These are phyloP conservation scores for Atkinsonella hypoxylon DNA, from an alignment of 2,329 filamentous ascomycete genomes.

Conservation along the genomic window DNA sequence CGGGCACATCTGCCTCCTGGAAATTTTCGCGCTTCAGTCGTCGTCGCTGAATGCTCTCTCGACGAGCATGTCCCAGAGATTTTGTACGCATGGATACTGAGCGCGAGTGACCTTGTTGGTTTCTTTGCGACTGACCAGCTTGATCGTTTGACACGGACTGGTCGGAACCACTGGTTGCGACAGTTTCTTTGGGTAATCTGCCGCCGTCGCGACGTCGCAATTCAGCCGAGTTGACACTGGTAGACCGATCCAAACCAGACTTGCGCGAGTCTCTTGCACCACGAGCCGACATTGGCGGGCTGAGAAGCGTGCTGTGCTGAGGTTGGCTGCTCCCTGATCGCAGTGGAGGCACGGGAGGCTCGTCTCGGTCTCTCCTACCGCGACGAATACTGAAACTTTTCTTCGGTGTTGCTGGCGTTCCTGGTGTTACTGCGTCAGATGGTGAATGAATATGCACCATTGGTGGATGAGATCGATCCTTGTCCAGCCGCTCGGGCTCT, in stretches of 20 bases:
- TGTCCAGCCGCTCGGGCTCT: constrained; percentile 51
- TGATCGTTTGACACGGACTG: constrained; percentile 50
- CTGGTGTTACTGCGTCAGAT: constrained; percentile 34
- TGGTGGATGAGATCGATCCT: constrained; percentile 57
- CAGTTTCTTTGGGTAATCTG: constrained; percentile 48
- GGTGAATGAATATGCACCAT: constrained; percentile 70
- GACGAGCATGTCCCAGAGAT: constrained; percentile 76
- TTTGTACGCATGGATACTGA: constrained; percentile 64
- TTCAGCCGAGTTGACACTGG: constrained; percentile 84
- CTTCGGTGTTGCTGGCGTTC: constrained; percentile 45
- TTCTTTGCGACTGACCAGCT: constrained; percentile 37
- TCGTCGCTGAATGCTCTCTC: constrained; percentile 85
- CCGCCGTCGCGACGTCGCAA: constrained; percentile 50
- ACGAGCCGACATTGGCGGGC: constrained; percentile 55
- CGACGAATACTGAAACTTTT: constrained; percentile 81
- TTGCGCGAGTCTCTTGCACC: constrained; percentile 43
- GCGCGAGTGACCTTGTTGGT: constrained; percentile 35
- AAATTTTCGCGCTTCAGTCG: constrained; percentile 62
- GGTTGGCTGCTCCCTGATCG: constrained; percentile 52
- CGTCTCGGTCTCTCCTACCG: constrained; percentile 41
- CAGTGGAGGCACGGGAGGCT: constrained; percentile 31
- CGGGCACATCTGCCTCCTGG: constrained; percentile 67
- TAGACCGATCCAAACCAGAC: constrained; percentile 67
- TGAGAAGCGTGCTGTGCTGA: constrained; percentile 67
- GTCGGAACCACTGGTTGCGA: constrained; percentile 68